Evolutionary conservation across 2,329 filamentous ascomycete species (phyloP).

Genomic region (Cercospora berteroae): DNA sequence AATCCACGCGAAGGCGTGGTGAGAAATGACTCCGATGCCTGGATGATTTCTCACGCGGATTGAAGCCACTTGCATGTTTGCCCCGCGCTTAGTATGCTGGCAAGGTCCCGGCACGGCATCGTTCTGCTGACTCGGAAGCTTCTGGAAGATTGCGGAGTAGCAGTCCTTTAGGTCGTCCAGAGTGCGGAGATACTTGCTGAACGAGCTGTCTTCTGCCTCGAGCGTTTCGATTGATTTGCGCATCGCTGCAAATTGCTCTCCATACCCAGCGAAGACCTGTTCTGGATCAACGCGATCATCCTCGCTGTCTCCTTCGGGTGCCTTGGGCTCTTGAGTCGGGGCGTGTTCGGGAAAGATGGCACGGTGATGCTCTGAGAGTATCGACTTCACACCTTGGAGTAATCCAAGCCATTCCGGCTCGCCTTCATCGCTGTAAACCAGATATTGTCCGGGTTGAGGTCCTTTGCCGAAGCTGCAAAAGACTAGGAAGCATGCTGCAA

Average conservation of each 20-base stretch:
- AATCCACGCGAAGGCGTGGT: constrained; percentile 20
- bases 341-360: constrained; percentile 3
- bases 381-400: constrained; percentile 22
- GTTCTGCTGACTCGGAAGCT: background rate
- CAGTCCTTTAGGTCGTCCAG: constrained; percentile 16
- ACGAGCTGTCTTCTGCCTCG: constrained; percentile 18
- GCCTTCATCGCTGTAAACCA: constrained; percentile 17
- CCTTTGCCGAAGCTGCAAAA: constrained; percentile 24
- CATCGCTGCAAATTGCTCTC: constrained; percentile 9
- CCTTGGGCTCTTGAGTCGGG: background rate
- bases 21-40: constrained; percentile 7
- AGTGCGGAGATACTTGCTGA: constrained; percentile 19
- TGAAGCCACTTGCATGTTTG: background rate
- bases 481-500: constrained; percentile 19
- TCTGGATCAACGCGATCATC: constrained; percentile 7
- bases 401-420: constrained; percentile 23
- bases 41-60: background rate
- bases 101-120: background rate
- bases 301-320: background rate
- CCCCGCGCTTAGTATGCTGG: background rate
- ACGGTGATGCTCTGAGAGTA: constrained; percentile 6
- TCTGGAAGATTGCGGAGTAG: constrained; percentile 10
- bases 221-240: constrained; percentile 17
- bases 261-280: constrained; percentile 11
- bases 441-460: constrained; percentile 24